Evolutionary conservation across 2,329 filamentous ascomycete genomes (phyloP), one percentile per base, ranked within the genome.

Genomic region (Pseudocercospora cruenta): DNA sequence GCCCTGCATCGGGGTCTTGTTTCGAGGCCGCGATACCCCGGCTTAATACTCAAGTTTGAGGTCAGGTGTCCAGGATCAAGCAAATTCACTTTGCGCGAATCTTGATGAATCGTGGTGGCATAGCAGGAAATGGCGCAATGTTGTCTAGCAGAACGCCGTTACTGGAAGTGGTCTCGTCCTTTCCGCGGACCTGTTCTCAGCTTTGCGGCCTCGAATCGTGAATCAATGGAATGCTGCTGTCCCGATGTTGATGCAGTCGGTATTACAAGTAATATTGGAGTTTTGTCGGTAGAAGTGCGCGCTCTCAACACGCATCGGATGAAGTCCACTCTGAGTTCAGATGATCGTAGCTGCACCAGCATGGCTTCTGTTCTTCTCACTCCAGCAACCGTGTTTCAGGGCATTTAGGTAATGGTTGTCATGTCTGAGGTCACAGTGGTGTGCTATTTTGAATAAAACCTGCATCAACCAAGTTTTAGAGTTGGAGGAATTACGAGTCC

Each of bases 381-480:
- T 53, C 39, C 9, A 43, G 61, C 21, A 58, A 49, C 8, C 45
- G 61, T 63, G 62, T 63, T 64, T 64, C 62, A 55, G 47, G 14
- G 24, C n/a, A 5, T 22, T 60, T 26, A 26, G 57, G 22, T 45
- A 59, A 63, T 22, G 54, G 47, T n/a, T 26, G 16, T 26, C n/a
- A 57, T 60, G 57, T 57, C 55, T 60, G 62, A 55, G 55, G 57
- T 58, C 51, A 62, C 31, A 47, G 51, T 24, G 19, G 58, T 22
- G 21, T 58, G 55, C 61, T 62, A 60, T 63, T 58, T 58, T 24
- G 47, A 58, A 54, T 22, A 53, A 28, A 47, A 28, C n/a, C 22
- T 54, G 64, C 64, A 63, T 43, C 28, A 28, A 43, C 64, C 64
- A 60, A 62, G 58, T 61, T 54, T n/a, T n/a, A 19, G 58, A 64